Evolutionary conservation across 2,329 filamentous ascomycete genomes (phyloP).

Genomic region (Chaetomiaceae sp.): DNA sequence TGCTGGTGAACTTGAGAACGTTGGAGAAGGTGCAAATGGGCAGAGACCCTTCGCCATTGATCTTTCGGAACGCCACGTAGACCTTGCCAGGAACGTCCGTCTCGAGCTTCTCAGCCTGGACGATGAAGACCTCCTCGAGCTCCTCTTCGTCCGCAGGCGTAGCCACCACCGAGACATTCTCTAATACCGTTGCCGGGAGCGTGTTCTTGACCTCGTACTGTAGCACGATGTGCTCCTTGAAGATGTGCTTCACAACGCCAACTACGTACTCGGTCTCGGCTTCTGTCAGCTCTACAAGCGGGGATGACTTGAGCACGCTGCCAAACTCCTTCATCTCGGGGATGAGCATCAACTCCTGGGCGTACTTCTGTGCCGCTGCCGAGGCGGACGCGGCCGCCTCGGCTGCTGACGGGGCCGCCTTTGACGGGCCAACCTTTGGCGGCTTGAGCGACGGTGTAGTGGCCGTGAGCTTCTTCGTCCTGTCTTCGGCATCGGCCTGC

Average conservation of each 20-base stretch:
- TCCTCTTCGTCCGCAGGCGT: slow-evolving; percentile 78
- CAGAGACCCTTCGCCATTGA: slow-evolving; percentile 69
- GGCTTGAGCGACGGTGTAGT: slow-evolving; percentile 92
- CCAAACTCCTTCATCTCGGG: slow-evolving; percentile 91
- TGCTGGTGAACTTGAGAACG: slow-evolving; percentile 92
- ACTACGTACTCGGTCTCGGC: slow-evolving; percentile 98
- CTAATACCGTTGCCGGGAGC: slow-evolving; percentile 80
- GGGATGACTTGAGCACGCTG: slow-evolving; percentile 84
- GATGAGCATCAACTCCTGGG: slow-evolving; percentile 79
- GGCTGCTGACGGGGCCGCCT: slow-evolving; percentile 63
- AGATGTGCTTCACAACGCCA: slow-evolving; percentile 89
- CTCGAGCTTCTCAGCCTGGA: slow-evolving; percentile 75
- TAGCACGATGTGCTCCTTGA: slow-evolving; percentile 92
- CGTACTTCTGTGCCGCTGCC: slow-evolving; percentile 81
- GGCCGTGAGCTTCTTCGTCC: slow-evolving; percentile 93
- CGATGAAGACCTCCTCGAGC: slow-evolving; percentile 87
- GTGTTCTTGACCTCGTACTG: slow-evolving; percentile 99
- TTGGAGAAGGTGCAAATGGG: slow-evolving; percentile 83
- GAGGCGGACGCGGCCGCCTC: slow-evolving; percentile 73
- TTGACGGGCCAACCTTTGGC: slow-evolving; percentile 73
- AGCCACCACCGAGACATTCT: slow-evolving; percentile 80
- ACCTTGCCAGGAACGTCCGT: slow-evolving; percentile 88
- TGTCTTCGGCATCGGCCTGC: slow-evolving; percentile 91
- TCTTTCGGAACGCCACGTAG: slow-evolving; percentile 90
- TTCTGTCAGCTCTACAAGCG: slow-evolving; percentile 84